These are phyloP conservation scores for Podochytrium sp. DNA, from an alignment of 192 early-diverging fungal species.

Conservation along the genomic window DNA sequence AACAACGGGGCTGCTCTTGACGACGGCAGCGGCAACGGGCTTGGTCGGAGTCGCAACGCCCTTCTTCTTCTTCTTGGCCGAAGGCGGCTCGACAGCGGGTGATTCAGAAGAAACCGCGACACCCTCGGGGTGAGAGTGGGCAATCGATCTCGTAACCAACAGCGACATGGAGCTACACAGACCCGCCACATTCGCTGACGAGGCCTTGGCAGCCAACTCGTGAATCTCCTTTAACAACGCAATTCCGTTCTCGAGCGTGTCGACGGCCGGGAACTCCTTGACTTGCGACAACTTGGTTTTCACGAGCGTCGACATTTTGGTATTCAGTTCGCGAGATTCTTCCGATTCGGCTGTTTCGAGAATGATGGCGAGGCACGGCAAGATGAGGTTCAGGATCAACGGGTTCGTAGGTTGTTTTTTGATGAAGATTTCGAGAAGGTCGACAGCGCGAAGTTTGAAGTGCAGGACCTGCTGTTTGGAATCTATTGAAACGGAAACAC, in stretches of 20 bases:
- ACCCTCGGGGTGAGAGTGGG: neutral
- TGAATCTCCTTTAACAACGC: slow-evolving; percentile 70
- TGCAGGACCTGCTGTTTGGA: slow-evolving; percentile 79
- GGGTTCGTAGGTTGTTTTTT: slow-evolving; percentile 67
- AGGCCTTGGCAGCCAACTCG: slow-evolving; percentile 67
- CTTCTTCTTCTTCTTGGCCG: slow-evolving; percentile 40
- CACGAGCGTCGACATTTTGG: slow-evolving; percentile 69
- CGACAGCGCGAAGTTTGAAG: slow-evolving; percentile 89
- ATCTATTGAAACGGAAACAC: slow-evolving; percentile 44
- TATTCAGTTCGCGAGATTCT: slow-evolving; percentile 64
- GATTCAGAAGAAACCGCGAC: neutral
- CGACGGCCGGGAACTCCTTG: slow-evolving; percentile 61
- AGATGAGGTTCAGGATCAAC: slow-evolving; percentile 73
- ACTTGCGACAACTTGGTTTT: slow-evolving; percentile 63
- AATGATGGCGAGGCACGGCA: slow-evolving; percentile 70
- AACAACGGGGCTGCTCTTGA: slow-evolving; percentile 44
- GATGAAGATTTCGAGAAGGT: slow-evolving; percentile 80
- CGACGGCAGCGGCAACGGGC: slow-evolving; percentile 35
- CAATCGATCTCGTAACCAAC: slow-evolving; percentile 44
- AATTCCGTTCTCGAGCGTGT: slow-evolving; percentile 52
- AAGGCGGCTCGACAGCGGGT: neutral
- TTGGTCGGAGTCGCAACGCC: slow-evolving; percentile 43
- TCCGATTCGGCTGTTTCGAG: slow-evolving; percentile 46
- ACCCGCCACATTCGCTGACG: slow-evolving; percentile 53
- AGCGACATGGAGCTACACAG: slow-evolving; percentile 62